These are phyloP conservation scores for Paratrypanosoma confusum DNA, from an alignment of 208 protist species.

Conservation along the genomic window DNA sequence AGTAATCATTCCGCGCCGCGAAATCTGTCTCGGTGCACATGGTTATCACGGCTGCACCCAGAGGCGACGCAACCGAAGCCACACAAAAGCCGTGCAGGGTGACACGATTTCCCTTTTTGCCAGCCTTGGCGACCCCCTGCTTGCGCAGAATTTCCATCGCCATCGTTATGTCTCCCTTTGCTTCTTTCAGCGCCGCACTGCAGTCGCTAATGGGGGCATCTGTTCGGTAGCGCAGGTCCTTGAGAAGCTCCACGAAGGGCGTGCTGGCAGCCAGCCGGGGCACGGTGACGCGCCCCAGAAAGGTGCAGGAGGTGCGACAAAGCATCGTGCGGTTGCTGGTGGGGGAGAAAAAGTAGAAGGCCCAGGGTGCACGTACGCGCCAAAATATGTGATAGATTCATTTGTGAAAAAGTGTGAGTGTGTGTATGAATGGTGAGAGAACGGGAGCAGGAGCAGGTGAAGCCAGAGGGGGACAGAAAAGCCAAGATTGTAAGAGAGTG, in stretches of 20 bases:
- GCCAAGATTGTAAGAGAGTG: no score
- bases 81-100: constrained; percentile 78
- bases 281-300: no score
- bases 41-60: constrained; percentile 58
- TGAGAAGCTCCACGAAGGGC: constrained; percentile 78
- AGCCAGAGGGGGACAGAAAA: no score
- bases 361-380: no score
- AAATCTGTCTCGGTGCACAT: constrained; percentile 89
- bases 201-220: constrained; percentile 86
- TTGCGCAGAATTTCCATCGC: constrained; percentile 70
- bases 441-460: no score
- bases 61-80: constrained; percentile 36
- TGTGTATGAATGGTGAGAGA: no score
- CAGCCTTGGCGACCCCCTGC: constrained; percentile 64
- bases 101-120: constrained; percentile 69
- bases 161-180: constrained; percentile 52
- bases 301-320: constrained; percentile 14
- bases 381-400: no score
- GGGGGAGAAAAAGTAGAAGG: background rate
- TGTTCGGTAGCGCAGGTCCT: constrained; percentile 78
- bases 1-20: constrained; percentile 70
- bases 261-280: constrained; percentile 27
- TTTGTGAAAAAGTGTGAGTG: no score
- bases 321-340: constrained; percentile 20
- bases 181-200: constrained; percentile 69